Conservation (phyloP, 495 filamentous ascomycete species). For the Melanomma pulvis-pyrius region DNA sequence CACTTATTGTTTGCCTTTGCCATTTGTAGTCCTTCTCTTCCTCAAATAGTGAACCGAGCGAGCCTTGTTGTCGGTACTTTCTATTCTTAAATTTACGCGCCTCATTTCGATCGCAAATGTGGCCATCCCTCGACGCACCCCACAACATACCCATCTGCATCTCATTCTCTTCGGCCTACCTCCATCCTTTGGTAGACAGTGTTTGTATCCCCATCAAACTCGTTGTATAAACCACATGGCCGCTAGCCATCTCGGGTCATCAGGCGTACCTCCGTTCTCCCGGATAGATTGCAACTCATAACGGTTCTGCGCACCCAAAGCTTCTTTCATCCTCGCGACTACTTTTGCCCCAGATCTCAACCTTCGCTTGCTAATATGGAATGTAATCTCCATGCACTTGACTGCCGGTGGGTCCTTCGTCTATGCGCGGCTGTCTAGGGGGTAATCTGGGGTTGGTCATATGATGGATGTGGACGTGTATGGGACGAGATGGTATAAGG, state of each 20-base stretch:
- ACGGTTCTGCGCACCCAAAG: not conserved
- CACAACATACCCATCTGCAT: not conserved
- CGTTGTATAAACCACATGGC: not conserved
- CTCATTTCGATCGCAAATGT: not conserved
- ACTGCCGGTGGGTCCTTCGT: slow-evolving; percentile 7
- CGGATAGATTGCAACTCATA: slow-evolving; percentile 19
- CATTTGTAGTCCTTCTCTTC: too few relatives aligned
- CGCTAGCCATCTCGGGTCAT: not conserved
- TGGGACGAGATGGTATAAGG: not conserved
- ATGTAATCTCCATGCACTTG: slow-evolving; percentile 4
- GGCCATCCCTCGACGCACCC: not conserved
- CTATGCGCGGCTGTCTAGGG: not conserved
- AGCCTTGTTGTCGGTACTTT: not conserved
- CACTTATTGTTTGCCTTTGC: not conserved
- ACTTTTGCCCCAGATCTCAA: not conserved
- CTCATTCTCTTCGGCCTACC: not conserved
- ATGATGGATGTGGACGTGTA: not conserved
- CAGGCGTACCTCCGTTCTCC: not conserved
- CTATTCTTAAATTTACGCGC: not conserved
- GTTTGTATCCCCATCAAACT: not conserved
- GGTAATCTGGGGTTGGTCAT: not conserved
- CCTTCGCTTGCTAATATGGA: not conserved
- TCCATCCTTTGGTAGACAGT: not conserved
- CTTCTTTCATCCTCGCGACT: not conserved
- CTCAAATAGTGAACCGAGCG: not conserved